These are phyloP conservation scores for Aspergillus alliaceus DNA, from an alignment of 2,329 filamentous ascomycete species.

Conservation along the genomic window DNA sequence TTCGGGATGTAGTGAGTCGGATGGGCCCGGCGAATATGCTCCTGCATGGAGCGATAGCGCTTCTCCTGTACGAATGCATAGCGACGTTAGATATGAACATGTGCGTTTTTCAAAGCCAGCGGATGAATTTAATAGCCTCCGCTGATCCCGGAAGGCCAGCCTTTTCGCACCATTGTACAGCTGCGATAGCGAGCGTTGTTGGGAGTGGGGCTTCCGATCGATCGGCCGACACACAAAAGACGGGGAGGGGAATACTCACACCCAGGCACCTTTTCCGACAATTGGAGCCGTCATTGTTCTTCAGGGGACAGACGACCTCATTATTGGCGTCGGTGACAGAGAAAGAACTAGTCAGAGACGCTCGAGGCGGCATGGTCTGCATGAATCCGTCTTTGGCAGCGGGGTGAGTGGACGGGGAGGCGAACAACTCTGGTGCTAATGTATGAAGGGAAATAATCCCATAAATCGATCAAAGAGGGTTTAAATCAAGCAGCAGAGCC, in stretches of 20 bases:
- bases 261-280: constrained; percentile 97
- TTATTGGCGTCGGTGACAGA: constrained; percentile 89
- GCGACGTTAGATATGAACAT: constrained; percentile 7
- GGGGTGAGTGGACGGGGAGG: constrained; percentile 13
- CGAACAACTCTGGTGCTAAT: constrained; percentile 10
- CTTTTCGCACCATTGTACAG: neutral
- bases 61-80: constrained; percentile 66
- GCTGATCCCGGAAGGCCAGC: neutral
- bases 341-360: constrained; percentile 84
- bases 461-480: constrained; percentile 7
- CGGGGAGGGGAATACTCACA: constrained; percentile 63
- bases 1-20: constrained; percentile 97
- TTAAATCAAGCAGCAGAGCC: constrained; percentile 14
- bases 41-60: constrained; percentile 97
- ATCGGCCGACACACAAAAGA: constrained; percentile 11
- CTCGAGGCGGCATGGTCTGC: constrained; percentile 81
- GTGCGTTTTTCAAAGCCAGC: neutral
- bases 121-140: neutral
- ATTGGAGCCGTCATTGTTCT: constrained; percentile 93
- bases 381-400: constrained; percentile 34
- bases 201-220: constrained; percentile 10
- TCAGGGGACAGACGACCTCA: constrained; percentile 94
- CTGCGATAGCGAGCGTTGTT: neutral
- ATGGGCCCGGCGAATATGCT: constrained; percentile 96
- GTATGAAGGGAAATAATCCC: neutral